Conservation (phyloP, 306 rosid species). For the Cicer yamashitae region DNA sequence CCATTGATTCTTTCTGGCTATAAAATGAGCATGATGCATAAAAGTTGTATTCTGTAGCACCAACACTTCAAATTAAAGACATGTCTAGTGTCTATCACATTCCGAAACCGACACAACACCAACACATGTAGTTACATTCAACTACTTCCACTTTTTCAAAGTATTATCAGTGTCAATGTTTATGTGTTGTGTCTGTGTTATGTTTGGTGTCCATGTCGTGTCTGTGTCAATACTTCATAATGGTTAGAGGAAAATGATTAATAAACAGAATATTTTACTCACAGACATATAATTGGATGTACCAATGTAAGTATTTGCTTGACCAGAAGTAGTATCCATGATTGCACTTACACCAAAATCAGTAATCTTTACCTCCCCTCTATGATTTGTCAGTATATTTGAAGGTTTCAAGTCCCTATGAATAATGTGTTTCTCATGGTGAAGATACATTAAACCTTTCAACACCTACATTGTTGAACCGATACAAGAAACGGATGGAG, state of each 20-base stretch:
- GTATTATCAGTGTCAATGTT: too few species aligned
- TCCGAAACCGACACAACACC: too few species aligned
- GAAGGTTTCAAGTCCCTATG: slow-evolving; percentile 97
- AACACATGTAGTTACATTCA: too few species aligned
- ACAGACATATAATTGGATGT: slow-evolving; percentile 95
- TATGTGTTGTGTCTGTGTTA: too few species aligned
- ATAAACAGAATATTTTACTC: slow-evolving; percentile 52
- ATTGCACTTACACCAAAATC: slow-evolving; percentile 96
- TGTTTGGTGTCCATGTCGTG: too few species aligned
- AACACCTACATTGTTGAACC: slow-evolving; percentile 64
- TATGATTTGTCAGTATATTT: slow-evolving; percentile 82
- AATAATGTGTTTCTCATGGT: slow-evolving; percentile 84
- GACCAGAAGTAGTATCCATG: slow-evolving; percentile 81
- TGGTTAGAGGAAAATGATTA: background rate
- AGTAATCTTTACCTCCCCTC: slow-evolving; percentile 94
- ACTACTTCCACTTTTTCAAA: too few species aligned
- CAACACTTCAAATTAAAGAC: too few species aligned
- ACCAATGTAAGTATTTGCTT: slow-evolving; percentile 89
- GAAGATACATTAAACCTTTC: slow-evolving; percentile 86
- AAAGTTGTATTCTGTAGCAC: background rate
- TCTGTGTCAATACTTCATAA: too few species aligned
- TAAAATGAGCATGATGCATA: slow-evolving; percentile 42
- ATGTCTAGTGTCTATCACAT: too few species aligned
- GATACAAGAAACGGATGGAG: slow-evolving; percentile 24
- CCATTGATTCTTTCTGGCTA: slow-evolving; percentile 94